phyloP scores from a whole-genome alignment of 371 early-diverging fungal genomes.

The Capillidium heterosporum region DNA sequence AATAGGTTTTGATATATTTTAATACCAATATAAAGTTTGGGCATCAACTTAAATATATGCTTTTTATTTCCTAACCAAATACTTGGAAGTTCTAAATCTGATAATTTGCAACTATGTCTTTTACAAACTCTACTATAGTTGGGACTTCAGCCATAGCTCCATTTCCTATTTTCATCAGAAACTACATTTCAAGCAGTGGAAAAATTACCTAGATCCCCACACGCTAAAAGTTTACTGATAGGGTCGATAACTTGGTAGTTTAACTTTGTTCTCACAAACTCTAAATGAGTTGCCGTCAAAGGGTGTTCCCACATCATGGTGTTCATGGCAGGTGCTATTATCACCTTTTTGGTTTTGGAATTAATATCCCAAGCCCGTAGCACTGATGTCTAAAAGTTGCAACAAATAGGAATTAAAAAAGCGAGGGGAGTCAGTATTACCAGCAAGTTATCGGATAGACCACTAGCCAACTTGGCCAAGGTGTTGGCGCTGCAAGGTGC shows the following conservation, averaged over 20 bases:
- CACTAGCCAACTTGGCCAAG: conserved; percentile 75
- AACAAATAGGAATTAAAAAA: not conserved
- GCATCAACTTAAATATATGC: too few species aligned
- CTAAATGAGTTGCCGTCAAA: conserved; percentile 56
- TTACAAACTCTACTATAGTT: conserved; percentile 17
- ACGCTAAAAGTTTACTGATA: conserved; percentile 70
- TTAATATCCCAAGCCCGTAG: conserved; percentile 74
- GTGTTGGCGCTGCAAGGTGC: conserved; percentile 93
- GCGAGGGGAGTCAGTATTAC: conserved; percentile 16
- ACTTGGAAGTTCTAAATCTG: too few species aligned
- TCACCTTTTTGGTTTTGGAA: conserved; percentile 23
- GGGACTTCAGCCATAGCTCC: conserved; percentile 35
- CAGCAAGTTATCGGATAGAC: conserved; percentile 86
- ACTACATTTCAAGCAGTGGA: not conserved
- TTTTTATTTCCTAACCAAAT: too few species aligned
- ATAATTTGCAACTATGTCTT: too few species aligned
- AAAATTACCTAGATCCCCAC: conserved; percentile 69
- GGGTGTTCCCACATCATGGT: conserved; percentile 94
- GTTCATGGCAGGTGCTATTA: conserved; percentile 93
- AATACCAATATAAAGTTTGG: too few species aligned
- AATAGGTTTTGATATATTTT: too few species aligned
- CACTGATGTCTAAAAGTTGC: conserved; percentile 55
- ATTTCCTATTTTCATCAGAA: conserved; percentile 12
- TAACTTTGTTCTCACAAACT: conserved; percentile 23
- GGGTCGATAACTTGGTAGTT: conserved; percentile 50